Evolutionary conservation across 768 basidiomycete species (phyloP), one percentile per base, ranked within the genome.

Genomic region (Antrodiella citrinella): DNA sequence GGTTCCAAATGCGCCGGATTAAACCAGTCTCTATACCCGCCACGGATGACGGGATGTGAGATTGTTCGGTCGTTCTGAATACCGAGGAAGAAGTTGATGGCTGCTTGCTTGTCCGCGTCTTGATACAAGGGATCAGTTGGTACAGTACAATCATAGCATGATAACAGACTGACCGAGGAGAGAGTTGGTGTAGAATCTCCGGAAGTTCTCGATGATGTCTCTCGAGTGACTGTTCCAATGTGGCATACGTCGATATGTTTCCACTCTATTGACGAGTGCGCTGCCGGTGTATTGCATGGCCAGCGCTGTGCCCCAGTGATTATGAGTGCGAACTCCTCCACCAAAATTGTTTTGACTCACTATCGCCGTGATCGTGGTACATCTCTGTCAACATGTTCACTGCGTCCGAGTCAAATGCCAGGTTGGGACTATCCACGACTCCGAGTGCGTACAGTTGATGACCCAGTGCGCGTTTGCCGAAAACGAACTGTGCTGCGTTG

Each of bases 171-270:
- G 40, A 91, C 91, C 91, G 2, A 95, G 76, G 42, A 98, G 71
- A 4, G 90, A 91, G 60, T 99, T 99, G 7, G 92, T 85, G 63
- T 97, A 98, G 63, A 95, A 96, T 18, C 95, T 80, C 45, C 91
- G 76, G 47, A 98, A 84, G 60, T 94, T 95, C 67, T 96, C 93
- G 55, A 93, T 91, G 59, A 97, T 91, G 63, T 97, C 94, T 26
- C 95, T 75, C 1, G 93, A 96, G 67, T 97, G 95, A 57, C 91
- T 93, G 60, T 91, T 92, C 94, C 95, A 98, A 55, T 96, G 92
- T 0, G 90, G 90, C 77, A 93, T 92, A 23, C 91, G 80, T 39
- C 94, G 81, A 60, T 97, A 98, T 1, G 91, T 96, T 63, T 98
- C 94, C 4, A 97, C 91, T 2, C 94, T 77, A 59, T 97, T 98